Percentiles rank a stretch among this genome's conserved stretches.
Evolutionary conservation across 495 filamentous ascomycete species (phyloP).

Genomic region (Aspergillus kassunensis): DNA sequence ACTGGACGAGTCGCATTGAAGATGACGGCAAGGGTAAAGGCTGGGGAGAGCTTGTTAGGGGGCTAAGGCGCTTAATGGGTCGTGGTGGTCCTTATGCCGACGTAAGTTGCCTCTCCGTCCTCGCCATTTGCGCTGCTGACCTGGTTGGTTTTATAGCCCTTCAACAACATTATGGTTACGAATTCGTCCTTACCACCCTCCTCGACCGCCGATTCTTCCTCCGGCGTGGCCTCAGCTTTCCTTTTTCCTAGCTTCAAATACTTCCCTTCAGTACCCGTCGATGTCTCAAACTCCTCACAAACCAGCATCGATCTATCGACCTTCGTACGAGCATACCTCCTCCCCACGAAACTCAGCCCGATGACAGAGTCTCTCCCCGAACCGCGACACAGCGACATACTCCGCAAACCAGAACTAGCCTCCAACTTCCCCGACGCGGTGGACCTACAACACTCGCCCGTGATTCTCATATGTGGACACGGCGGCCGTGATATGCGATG

Average conservation of each 20-base stretch:
- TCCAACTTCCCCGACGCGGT: constrained; percentile 36
- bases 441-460: constrained; percentile 58
- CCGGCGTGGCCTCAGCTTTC: constrained; percentile 57
- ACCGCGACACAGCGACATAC: constrained; percentile 25
- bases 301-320: constrained; percentile 24
- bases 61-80: constrained; percentile 64
- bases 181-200: constrained; percentile 59
- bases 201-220: constrained; percentile 33
- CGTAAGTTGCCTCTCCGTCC: constrained; percentile 46
- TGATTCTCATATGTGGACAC: constrained; percentile 84
- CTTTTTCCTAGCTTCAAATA: constrained; percentile 78
- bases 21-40: constrained; percentile 48
- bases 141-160: constrained; percentile 52
- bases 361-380: constrained; percentile 50
- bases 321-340: constrained; percentile 39
- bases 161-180: constrained; percentile 70
- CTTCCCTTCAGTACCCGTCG: constrained; percentile 59
- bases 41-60: constrained; percentile 61
- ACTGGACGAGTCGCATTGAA: constrained; percentile 74
- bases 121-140: neutral
- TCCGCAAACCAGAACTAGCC: constrained; percentile 28
- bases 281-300: constrained; percentile 9
- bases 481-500: constrained; percentile 74
- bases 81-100: constrained; percentile 64
- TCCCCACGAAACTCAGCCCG: constrained; percentile 56